Evolutionary conservation across 1,284 basidiomycete genomes (phyloP).

Genomic region (Ganoderma sp.): DNA sequence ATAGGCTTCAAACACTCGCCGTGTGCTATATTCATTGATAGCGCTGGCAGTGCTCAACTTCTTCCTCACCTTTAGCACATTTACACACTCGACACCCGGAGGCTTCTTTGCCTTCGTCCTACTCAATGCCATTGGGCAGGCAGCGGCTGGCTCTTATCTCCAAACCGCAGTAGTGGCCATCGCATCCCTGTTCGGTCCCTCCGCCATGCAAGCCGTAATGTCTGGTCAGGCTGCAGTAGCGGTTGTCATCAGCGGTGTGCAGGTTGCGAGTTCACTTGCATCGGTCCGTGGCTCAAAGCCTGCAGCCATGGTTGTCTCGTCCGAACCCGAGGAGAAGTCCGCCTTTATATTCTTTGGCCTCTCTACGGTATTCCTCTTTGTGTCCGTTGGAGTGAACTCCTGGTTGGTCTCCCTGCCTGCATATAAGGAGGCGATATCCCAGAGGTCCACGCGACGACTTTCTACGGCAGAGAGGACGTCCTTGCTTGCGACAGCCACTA

Average conservation of each 20-base stretch:
- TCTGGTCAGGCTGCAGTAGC: constrained; percentile 81
- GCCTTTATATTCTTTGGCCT: constrained; percentile 76
- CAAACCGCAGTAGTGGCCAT: constrained; percentile 73
- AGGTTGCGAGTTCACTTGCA: constrained; percentile 66
- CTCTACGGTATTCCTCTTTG: constrained; percentile 67
- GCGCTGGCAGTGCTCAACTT: constrained; percentile 55
- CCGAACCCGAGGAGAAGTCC: constrained; percentile 58
- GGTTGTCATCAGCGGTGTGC: constrained; percentile 73
- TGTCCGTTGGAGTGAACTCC: constrained; percentile 55
- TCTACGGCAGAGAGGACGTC: constrained; percentile 15
- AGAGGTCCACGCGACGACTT: constrained; percentile 42
- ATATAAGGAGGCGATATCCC: constrained; percentile 56
- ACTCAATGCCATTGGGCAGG: constrained; percentile 59
- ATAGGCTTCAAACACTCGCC: constrained; percentile 36
- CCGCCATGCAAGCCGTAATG: constrained; percentile 71
- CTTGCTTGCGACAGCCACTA: constrained; percentile 22
- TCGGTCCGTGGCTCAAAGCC: constrained; percentile 50
- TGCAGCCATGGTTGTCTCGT: constrained; percentile 42
- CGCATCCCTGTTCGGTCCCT: constrained; percentile 74
- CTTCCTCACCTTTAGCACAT: constrained; percentile 66
- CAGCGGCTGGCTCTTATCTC: constrained; percentile 67
- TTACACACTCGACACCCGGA: constrained; percentile 55
- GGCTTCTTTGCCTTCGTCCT: constrained; percentile 70
- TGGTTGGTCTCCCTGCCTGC: constrained; percentile 63
- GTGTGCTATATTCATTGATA: constrained; percentile 33